Conservation (phyloP, 2,329 filamentous ascomycete genomes). For the Phaeosphaeria sp. region DNA sequence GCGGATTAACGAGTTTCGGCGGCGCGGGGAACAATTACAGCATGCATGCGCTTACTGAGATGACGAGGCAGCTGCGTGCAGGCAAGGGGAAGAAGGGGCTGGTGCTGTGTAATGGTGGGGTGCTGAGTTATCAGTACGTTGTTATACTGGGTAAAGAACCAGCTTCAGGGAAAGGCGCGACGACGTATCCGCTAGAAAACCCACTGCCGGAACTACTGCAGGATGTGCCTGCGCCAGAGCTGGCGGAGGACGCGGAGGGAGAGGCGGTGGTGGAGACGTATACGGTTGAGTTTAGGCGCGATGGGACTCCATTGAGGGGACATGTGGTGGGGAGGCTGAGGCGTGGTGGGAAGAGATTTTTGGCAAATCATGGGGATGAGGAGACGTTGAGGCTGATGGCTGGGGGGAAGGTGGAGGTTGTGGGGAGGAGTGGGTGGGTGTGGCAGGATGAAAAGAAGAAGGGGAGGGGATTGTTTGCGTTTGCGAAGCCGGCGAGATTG, state of each 20-base stretch:
- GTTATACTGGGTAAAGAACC: conserved; percentile 63
- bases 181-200: conserved; percentile 56
- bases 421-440: conserved; percentile 59
- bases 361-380: conserved; percentile 64
- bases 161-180: conserved; percentile 38
- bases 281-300: conserved; percentile 63
- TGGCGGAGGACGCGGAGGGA: conserved; percentile 54
- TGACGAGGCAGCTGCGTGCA: conserved; percentile 57
- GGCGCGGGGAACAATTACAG: conserved; percentile 76
- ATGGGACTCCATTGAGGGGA: conserved; percentile 57
- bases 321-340: conserved; percentile 62
- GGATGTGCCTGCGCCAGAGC: conserved; percentile 49
- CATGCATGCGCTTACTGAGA: conserved; percentile 62
- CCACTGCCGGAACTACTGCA: conserved; percentile 54
- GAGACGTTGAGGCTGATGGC: conserved; percentile 56
- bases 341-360: conserved; percentile 56
- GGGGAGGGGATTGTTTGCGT: conserved; percentile 39
- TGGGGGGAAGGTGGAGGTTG: conserved; percentile 53
- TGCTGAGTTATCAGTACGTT: conserved; percentile 70
- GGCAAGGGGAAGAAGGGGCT: conserved; percentile 59
- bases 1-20: conserved; percentile 72
- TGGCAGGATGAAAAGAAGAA: conserved; percentile 35
- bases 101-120: conserved; percentile 70
- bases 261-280: conserved; percentile 66
- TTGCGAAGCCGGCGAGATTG: conserved; percentile 27